phyloP scores from a whole-genome alignment of 1,284 basidiomycete species.

The Fereydounia khargensis region DNA sequence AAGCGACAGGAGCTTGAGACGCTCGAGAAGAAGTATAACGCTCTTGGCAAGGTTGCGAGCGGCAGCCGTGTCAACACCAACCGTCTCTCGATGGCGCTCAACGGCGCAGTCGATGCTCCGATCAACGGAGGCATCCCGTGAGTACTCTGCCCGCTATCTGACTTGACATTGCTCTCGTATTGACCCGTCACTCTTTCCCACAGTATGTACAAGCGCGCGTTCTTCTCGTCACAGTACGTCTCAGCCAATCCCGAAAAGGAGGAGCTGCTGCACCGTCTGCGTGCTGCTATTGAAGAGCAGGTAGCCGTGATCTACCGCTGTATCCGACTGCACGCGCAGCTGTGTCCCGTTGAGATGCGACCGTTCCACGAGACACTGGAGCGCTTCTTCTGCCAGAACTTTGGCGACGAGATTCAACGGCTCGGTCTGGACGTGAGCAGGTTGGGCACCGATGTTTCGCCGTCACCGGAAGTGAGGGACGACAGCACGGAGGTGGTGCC shows the following conservation, averaged over 20 bases:
- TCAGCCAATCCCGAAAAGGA: conserved; percentile 70
- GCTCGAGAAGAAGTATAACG: conserved; percentile 71
- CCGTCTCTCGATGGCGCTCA: conserved; percentile 80
- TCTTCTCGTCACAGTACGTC: conserved; percentile 72
- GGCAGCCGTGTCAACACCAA: conserved; percentile 71
- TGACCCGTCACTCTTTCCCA: too few relatives aligned
- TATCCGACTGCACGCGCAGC: conserved; percentile 74
- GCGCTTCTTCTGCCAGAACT: conserved; percentile 82
- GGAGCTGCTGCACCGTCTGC: conserved; percentile 70
- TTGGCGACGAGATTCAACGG: conserved; percentile 73
- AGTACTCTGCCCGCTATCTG: too few relatives aligned
- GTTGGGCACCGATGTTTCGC: conserved; percentile 4
- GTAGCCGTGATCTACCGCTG: conserved; percentile 78
- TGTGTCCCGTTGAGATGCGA: conserved; percentile 82
- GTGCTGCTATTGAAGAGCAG: conserved; percentile 70
- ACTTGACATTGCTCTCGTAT: too few relatives aligned
- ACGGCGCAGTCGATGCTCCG: conserved; percentile 81
- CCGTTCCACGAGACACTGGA: conserved; percentile 87
- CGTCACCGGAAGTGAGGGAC: conserved; percentile 1
- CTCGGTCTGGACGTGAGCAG: conserved; percentile 34
- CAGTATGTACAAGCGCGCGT: conserved; percentile 61
- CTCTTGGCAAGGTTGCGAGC: conserved; percentile 69
- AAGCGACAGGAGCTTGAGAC: conserved; percentile 74
- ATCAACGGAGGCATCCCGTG: conserved; percentile 73
- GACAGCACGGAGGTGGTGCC: conserved; percentile 11